These are phyloP conservation scores for Fomitopsis schrenkii DNA, from an alignment of 1,284 basidiomycete genomes.

Conservation along the genomic window DNA sequence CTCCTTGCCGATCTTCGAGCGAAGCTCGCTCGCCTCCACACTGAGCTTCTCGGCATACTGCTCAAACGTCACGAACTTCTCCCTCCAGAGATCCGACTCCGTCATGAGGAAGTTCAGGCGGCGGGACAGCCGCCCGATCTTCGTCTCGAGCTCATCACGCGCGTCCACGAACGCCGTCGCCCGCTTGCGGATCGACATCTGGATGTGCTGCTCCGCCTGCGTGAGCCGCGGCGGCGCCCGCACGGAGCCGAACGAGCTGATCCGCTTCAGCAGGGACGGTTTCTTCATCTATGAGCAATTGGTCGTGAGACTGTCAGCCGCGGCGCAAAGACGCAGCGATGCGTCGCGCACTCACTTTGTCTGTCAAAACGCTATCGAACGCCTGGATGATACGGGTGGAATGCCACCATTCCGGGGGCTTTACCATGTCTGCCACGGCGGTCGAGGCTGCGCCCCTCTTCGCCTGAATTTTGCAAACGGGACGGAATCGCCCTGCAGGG, in stretches of 20 bases:
- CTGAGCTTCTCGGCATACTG: slow-evolving; percentile 90
- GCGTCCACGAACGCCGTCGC: slow-evolving; percentile 92
- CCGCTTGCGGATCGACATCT: slow-evolving; percentile 83
- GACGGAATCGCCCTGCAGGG: slow-evolving; percentile 83
- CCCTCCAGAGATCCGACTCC: slow-evolving; percentile 84
- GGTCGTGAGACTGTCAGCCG: background rate
- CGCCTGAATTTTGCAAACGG: slow-evolving; percentile 79
- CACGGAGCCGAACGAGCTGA: slow-evolving; percentile 71
- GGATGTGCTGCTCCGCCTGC: slow-evolving; percentile 77
- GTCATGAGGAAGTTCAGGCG: slow-evolving; percentile 90
- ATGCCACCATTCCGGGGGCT: slow-evolving; percentile 91
- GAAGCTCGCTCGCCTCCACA: slow-evolving; percentile 75
- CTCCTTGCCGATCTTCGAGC: slow-evolving; percentile 83
- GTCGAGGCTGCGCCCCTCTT: slow-evolving; percentile 77
- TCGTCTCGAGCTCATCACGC: slow-evolving; percentile 86
- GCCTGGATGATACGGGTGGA: slow-evolving; percentile 85
- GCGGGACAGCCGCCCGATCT: slow-evolving; percentile 79
- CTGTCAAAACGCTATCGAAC: slow-evolving; percentile 84
- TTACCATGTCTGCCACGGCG: slow-evolving; percentile 81
- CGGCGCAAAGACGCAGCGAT: background rate
- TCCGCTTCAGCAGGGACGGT: slow-evolving; percentile 82
- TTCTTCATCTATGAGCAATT: slow-evolving; percentile 65
- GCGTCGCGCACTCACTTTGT: slow-evolving; percentile 52
- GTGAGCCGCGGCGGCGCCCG: slow-evolving; percentile 74
- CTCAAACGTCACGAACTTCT: slow-evolving; percentile 89